Percentiles rank a stretch among this genome's conserved stretches.
These are phyloP conservation scores for Postia placenta DNA, from an alignment of 768 basidiomycete species.

Conservation along the genomic window DNA sequence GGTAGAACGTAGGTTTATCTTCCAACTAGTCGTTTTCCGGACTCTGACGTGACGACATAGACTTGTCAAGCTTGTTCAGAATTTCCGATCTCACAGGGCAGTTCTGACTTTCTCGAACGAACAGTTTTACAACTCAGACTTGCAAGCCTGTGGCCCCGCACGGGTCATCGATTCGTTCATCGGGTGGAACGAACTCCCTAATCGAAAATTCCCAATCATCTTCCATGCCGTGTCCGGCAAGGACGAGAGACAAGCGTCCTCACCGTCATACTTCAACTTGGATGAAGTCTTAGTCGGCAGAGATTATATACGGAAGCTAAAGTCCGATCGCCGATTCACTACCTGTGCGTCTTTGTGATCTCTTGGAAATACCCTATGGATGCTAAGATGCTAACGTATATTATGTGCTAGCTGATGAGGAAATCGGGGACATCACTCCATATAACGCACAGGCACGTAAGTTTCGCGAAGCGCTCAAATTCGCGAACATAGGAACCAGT, in stretches of 20 bases:
- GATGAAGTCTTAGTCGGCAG: slow-evolving; percentile 52
- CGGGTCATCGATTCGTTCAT: slow-evolving; percentile 22
- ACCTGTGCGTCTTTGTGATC: slow-evolving; percentile 31
- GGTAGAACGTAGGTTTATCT: slow-evolving; percentile 14
- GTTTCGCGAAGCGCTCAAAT: slow-evolving; percentile 36
- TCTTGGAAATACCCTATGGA: neutral
- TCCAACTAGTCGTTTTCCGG: neutral
- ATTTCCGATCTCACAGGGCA: slow-evolving; percentile 57
- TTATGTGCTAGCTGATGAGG: slow-evolving; percentile 40
- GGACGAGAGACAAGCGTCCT: slow-evolving; percentile 60
- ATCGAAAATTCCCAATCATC: slow-evolving; percentile 49
- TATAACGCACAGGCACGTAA: slow-evolving; percentile 56
- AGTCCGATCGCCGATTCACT: slow-evolving; percentile 24
- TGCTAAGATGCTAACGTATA: neutral
- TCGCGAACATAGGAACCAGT: slow-evolving; percentile 17
- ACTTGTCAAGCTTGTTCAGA: slow-evolving; percentile 55
- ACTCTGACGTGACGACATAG: slow-evolving; percentile 26
- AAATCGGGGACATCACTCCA: slow-evolving; percentile 58
- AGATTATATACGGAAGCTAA: slow-evolving; percentile 30
- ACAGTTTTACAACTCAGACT: slow-evolving; percentile 49
- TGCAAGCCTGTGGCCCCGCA: slow-evolving; percentile 40
- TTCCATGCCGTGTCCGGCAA: slow-evolving; percentile 57
- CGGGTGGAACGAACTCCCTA: slow-evolving; percentile 25
- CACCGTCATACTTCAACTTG: slow-evolving; percentile 69
- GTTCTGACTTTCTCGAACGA: slow-evolving; percentile 61